A percentile compares a stretch with the other conserved stretches of the same genome.
Evolutionary conservation across 139 green algal species (phyloP).

Genomic region (Penium margaritaceum): DNA sequence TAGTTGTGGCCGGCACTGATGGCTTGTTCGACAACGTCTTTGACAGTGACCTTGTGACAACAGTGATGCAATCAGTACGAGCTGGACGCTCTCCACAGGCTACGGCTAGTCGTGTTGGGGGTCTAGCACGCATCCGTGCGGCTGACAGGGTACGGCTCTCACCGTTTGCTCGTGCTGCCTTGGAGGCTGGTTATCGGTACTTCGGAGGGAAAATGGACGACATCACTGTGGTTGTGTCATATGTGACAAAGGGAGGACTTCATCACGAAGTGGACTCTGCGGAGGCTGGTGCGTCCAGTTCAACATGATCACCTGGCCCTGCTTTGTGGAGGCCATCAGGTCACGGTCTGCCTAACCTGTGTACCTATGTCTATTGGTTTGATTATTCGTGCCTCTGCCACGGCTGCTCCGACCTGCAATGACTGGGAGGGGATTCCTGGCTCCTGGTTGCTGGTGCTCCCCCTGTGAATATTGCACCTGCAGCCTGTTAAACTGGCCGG

Average conservation of each 20-base stretch:
- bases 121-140: not conserved
- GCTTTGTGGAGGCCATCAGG: no score
- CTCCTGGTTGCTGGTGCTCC: no score
- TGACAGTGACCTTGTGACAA: constrained; percentile 69
- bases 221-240: constrained; percentile 60
- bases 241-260: no score
- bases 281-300: no score
- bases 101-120: constrained; percentile 19
- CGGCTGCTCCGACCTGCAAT: no score
- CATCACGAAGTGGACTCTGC: constrained; percentile 57
- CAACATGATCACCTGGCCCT: no score
- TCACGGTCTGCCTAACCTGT: no score
- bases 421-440: no score
- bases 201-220: constrained; percentile 67
- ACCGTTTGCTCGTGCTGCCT: constrained; percentile 42
- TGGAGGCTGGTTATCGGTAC: constrained; percentile 28
- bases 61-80: constrained; percentile 39
- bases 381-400: no score
- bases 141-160: constrained; percentile 15
- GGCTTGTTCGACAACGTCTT: constrained; percentile 98
- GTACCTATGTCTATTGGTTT: no score
- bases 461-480: no score
- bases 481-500: no score
- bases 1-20: constrained; percentile 83
- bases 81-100: constrained; percentile 4